Evolutionary conservation across 768 basidiomycete genomes (phyloP).

Genomic region (Suillus clintonianus): DNA sequence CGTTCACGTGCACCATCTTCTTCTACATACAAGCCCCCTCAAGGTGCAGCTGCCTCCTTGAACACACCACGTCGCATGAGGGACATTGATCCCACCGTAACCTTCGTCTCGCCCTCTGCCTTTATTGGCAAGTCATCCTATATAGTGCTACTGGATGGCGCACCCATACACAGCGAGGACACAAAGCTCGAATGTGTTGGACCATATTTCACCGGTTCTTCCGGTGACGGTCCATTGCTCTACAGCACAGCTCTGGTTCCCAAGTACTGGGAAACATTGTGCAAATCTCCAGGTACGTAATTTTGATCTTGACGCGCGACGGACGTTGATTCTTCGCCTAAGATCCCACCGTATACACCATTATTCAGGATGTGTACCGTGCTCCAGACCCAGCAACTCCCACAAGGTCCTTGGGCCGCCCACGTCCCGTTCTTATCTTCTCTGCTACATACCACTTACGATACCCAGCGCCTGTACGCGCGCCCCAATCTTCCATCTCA

Average conservation of each 20-base stretch:
- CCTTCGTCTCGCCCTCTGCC: conserved; percentile 52
- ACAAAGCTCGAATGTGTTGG: conserved; percentile 36
- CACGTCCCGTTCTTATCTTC: conserved; percentile 43
- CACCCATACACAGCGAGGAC: conserved; percentile 53
- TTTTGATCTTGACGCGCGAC: conserved; percentile 13
- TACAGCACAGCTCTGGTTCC: conserved; percentile 67
- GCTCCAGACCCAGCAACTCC: conserved; percentile 28
- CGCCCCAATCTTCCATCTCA: conserved; percentile 20
- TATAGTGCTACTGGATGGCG: conserved; percentile 52
- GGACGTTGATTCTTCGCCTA: conserved; percentile 1
- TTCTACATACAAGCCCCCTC: not conserved
- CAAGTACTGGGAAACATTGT: conserved; percentile 63
- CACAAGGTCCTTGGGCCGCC: conserved; percentile 17
- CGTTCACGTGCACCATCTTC: conserved; percentile 2
- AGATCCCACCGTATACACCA: conserved; percentile 71
- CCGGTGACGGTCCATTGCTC: conserved; percentile 38
- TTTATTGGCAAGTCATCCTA: conserved; percentile 57
- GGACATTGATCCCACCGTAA: conserved; percentile 67
- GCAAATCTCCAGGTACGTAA: conserved; percentile 49
- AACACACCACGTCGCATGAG: conserved; percentile 52
- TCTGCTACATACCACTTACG: conserved; percentile 62
- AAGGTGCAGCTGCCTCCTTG: not conserved
- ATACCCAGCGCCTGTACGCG: conserved; percentile 31
- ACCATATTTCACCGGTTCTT: conserved; percentile 29
- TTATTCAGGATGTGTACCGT: conserved; percentile 60